Base-by-base conservation (phyloP, 1,139 yeast genomes). In the Zygosaccharomyces sapae region DNA sequence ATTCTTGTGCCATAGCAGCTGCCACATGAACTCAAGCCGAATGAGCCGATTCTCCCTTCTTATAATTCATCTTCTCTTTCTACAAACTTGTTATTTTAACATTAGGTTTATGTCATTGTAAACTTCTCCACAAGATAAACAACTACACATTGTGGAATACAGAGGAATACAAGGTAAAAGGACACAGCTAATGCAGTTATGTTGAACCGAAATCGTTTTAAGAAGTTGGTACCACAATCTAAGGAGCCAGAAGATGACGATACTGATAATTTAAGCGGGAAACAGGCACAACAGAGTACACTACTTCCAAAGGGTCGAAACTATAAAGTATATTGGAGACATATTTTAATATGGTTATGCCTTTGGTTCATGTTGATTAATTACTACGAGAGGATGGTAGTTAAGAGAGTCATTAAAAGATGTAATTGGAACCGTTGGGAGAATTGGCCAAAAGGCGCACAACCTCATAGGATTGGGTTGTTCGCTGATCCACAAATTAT, bases 401-500 rank as follows among this genome's bases (percentile, higher is more conserved):
- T 84, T 0, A 68, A 66, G 39, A 61, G 66, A 19, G 71, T 78
- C 0, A 66, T 86, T 19, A 59, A 61, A 2, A 58, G 63, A 35
- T 88, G 96, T 58, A 59, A 67, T 4, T 87, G 95, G 95, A 52
- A 65, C 3, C 62, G 64, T 0, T 82, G 90, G 88, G 88, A 83
- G 53, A 43, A 61, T 2, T 79, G 84, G 83, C 63, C 62, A 4
- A 53, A 63, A 5, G 53, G 51, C 3, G 59, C 64, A 0, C 53
- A 57, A 1, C 80, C 88, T 0, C 82, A 83, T 55, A 75, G 83
- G 44, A 72, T 90, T 1, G 84, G 86, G 0, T 65, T 92, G 16
- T 73, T 87, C 40, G 97, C 97, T 0, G 98, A 92, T 63, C 97
- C 97, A 0, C 97, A 92, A 63, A 73, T 92, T 37, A 85, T 90